Evolutionary conservation across 2,329 filamentous ascomycete species (phyloP).

Genomic region (Aspergillus vadensis): DNA sequence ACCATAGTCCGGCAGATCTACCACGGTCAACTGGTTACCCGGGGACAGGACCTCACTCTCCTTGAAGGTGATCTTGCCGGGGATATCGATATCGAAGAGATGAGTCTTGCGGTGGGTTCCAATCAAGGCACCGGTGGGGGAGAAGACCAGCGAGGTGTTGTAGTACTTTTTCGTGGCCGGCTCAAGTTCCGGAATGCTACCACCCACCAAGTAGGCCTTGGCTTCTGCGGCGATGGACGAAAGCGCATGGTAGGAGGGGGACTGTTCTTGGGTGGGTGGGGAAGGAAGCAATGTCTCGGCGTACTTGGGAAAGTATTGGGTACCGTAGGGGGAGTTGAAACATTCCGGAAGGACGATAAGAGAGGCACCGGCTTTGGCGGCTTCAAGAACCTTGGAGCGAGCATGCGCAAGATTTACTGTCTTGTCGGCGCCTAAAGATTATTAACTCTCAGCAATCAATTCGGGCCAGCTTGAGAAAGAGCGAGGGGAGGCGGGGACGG

Average conservation of each 20-base stretch:
- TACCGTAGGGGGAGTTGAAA: conserved; percentile 98
- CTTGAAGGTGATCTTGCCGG: conserved; percentile 86
- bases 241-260: conserved; percentile 84
- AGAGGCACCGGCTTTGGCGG: conserved; percentile 72
- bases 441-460: background rate
- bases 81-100: conserved; percentile 97
- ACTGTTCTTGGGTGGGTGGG: conserved; percentile 68
- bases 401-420: conserved; percentile 78
- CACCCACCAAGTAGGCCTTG: conserved; percentile 79
- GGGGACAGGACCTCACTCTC: conserved; percentile 88
- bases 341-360: conserved; percentile 95
- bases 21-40: conserved; percentile 79
- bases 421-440: conserved; percentile 71
- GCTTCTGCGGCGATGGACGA: conserved; percentile 77
- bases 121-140: conserved; percentile 74
- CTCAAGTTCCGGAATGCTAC: conserved; percentile 85
- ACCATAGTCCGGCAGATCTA: conserved; percentile 87
- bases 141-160: conserved; percentile 88
- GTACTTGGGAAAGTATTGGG: conserved; percentile 85
- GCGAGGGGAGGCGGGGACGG: background rate
- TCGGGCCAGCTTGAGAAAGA: background rate
- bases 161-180: conserved; percentile 71
- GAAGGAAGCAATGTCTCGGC: conserved; percentile 83
- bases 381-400: conserved; percentile 78
- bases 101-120: conserved; percentile 91